Base-by-base conservation (phyloP, 1,284 basidiomycete genomes). In the Stereum hirsutum region DNA sequence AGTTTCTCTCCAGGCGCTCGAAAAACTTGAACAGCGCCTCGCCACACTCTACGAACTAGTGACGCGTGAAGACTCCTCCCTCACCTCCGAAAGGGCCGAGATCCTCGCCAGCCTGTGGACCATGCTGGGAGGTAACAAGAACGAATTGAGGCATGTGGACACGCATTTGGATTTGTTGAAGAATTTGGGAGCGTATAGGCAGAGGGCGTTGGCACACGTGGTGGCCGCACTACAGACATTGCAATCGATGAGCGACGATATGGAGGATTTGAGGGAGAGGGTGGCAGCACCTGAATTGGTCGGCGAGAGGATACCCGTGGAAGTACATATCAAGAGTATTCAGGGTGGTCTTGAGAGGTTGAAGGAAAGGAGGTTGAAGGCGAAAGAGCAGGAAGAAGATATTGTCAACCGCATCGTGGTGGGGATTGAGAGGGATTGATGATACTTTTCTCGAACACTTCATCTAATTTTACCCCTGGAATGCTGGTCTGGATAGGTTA, bases 311-410 rank as follows among this genome's bases (percentile, higher is more conserved):
- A 65, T 85, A n/a, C 80, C 82, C 3, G 60, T 80, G 3, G 74
- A 80, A 45, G 81, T 86, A 20, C 81, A 87, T 52, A 75, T 86
- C 58, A 72, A 72, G 59, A 82, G 77, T 47, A 83, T 87, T 49
- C 64, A 62, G 54, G 64, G 54, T 34, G 82, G 84, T 8, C 52
- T 86, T 51, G 71, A 81, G 49, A 68, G 82, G 52, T 52, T 87
- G 54, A 72, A 69, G 53, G 74, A 79, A 52, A 69, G 76, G 10
- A 67, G 79, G 49, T 53, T 63, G 41, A 59, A 57, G 37, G 63
- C 64, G n/a, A 64, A 51, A 44, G 49, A 57, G 46, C 47, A 57
- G 42, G 60, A 64, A 46, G 64, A 62, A 10, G 54, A 61, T 23
- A 51, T 58, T 20, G 49, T 63, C 37, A 52, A 50, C n/a, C n/a